Conservation (phyloP, 1,139 yeast species). For the Keqinozyma sinolaborantium region DNA sequence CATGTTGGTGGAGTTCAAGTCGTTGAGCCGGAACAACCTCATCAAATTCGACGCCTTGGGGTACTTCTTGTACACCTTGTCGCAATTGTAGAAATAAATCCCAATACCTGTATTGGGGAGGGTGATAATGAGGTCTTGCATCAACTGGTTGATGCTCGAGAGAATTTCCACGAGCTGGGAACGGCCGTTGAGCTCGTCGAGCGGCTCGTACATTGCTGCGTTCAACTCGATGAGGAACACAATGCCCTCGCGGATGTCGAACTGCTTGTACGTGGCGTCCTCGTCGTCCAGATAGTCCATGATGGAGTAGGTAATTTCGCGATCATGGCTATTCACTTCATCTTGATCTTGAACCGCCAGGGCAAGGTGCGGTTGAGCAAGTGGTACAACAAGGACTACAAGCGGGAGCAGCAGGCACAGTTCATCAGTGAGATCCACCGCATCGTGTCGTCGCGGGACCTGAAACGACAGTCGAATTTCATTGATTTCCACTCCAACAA, state of each 20-base stretch:
- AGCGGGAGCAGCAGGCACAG: conserved; percentile 49
- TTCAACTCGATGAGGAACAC: conserved; percentile 61
- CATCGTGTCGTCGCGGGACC: conserved; percentile 77
- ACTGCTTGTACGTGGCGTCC: conserved; percentile 27
- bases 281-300: conserved; percentile 9
- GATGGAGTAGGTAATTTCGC: not conserved
- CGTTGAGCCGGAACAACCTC: conserved; percentile 31
- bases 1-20: conserved; percentile 38
- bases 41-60: conserved; percentile 25
- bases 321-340: conserved; percentile 72
- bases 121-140: conserved; percentile 56
- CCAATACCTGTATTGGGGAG: conserved; percentile 67
- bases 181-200: conserved; percentile 29
- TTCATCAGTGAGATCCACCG: conserved; percentile 72
- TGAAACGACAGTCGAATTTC: conserved; percentile 76
- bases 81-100: conserved; percentile 56
- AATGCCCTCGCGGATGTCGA: conserved; percentile 61
- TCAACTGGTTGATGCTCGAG: conserved; percentile 49
- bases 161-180: conserved; percentile 51
- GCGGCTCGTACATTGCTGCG: conserved; percentile 39
- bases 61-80: conserved; percentile 21
- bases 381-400: conserved; percentile 54
- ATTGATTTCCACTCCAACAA: conserved; percentile 72
- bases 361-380: conserved; percentile 88
- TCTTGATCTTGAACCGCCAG: conserved; percentile 82